Conservation (phyloP, 257 asterid genomes). For the Echium plantagineum region DNA sequence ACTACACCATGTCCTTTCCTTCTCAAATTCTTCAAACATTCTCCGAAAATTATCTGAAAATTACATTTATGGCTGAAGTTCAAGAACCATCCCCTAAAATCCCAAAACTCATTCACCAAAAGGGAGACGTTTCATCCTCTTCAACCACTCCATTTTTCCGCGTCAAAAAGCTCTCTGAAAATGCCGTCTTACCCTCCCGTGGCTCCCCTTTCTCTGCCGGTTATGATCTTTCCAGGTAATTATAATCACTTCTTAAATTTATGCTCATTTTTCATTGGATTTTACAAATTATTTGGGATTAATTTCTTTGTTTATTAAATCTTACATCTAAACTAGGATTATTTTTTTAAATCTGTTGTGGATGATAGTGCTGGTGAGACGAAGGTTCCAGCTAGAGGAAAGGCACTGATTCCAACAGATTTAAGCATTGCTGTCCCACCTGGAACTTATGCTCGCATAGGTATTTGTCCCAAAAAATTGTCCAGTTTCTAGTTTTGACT, state of each 20-base stretch:
- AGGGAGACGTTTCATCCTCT: neutral
- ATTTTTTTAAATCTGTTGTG: neutral
- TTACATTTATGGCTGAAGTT: constrained; percentile 11
- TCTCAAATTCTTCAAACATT: neutral
- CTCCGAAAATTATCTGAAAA: too few species aligned
- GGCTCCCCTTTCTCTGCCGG: constrained; percentile 33
- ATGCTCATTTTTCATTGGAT: too few species aligned
- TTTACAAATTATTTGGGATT: neutral
- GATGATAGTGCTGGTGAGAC: constrained; percentile 40
- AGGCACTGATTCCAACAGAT: constrained; percentile 74
- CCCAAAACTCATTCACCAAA: constrained; percentile 13
- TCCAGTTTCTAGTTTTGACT: too few species aligned
- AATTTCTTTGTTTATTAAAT: neutral
- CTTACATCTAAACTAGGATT: neutral
- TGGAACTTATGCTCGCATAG: constrained; percentile 84
- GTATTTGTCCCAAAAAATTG: constrained; percentile 16
- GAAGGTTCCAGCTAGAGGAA: constrained; percentile 67
- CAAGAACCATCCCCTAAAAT: constrained; percentile 21
- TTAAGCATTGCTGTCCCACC: constrained; percentile 66
- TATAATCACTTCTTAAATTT: neutral
- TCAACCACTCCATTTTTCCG: constrained; percentile 14
- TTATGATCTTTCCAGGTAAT: constrained; percentile 33
- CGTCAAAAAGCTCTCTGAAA: constrained; percentile 33
- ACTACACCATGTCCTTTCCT: neutral
- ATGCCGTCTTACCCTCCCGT: constrained; percentile 27